Conservation (phyloP, 2,329 filamentous ascomycete species). For the Penicillium oxalicum region DNA sequence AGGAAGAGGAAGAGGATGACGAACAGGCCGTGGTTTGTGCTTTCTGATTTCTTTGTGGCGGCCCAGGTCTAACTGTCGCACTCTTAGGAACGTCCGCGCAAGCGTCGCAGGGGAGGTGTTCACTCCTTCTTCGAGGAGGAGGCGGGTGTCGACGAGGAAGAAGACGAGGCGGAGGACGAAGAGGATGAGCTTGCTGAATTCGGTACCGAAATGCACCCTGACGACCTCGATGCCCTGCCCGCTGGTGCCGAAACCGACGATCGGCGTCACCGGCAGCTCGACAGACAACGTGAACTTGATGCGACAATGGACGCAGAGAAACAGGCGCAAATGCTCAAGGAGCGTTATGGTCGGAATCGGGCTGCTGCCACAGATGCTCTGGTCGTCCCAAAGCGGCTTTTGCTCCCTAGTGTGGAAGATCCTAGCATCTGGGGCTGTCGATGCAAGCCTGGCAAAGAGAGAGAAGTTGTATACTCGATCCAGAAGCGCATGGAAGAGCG, state of each 20-base stretch:
- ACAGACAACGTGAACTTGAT: slow-evolving; percentile 82
- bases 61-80: slow-evolving; percentile 10
- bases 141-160: slow-evolving; percentile 92
- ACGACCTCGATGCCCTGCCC: slow-evolving; percentile 72
- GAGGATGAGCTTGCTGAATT: slow-evolving; percentile 81
- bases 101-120: slow-evolving; percentile 67
- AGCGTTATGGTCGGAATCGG: slow-evolving; percentile 78
- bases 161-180: slow-evolving; percentile 83
- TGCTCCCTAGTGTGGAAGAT: slow-evolving; percentile 89
- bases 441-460: slow-evolving; percentile 92
- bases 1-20: slow-evolving; percentile 46
- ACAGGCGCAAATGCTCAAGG: slow-evolving; percentile 76
- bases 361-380: slow-evolving; percentile 63
- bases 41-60: not conserved
- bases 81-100: slow-evolving; percentile 62
- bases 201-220: slow-evolving; percentile 82
- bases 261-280: slow-evolving; percentile 85
- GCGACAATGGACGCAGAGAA: slow-evolving; percentile 89
- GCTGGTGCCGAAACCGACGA: slow-evolving; percentile 79
- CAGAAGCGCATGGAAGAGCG: slow-evolving; percentile 84
- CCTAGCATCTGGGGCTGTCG: slow-evolving; percentile 92
- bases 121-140: slow-evolving; percentile 95
- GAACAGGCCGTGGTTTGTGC: slow-evolving; percentile 48
- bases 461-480: slow-evolving; percentile 80
- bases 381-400: slow-evolving; percentile 74